These are phyloP conservation scores for Pythium phragmitis DNA, from an alignment of 352 stramenopile genomes.

Conservation along the genomic window DNA sequence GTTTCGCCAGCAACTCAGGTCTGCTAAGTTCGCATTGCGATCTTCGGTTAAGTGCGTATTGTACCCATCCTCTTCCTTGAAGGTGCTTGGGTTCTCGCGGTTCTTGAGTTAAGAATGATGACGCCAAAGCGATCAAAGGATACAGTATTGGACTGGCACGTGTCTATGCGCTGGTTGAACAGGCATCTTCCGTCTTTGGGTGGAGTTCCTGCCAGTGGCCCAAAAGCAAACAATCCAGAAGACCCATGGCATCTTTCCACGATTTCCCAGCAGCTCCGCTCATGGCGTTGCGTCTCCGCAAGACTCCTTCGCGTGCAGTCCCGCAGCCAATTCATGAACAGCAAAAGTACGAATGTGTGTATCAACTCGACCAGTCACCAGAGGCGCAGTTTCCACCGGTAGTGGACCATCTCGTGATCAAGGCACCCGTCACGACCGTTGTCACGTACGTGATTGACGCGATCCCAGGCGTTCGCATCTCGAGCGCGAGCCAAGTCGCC, in stretches of 20 bases:
- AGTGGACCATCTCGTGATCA: slow-evolving; percentile 14
- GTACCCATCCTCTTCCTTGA: slow-evolving; percentile 1
- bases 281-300: slow-evolving; percentile 10
- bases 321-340: not conserved
- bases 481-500: not conserved
- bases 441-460: slow-evolving; percentile 3
- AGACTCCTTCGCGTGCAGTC: not conserved
- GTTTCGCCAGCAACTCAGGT: not conserved
- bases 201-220: no score
- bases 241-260: not conserved
- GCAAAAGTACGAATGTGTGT: slow-evolving; percentile 1
- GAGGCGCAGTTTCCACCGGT: not conserved
- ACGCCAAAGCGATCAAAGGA: no score
- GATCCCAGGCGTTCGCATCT: slow-evolving; percentile 3
- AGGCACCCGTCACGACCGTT: not conserved
- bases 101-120: no score
- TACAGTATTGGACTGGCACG: not conserved
- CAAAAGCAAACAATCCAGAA: not conserved
- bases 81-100: not conserved
- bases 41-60: slow-evolving; percentile 8
- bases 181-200: not conserved
- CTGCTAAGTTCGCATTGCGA: not conserved
- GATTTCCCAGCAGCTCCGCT: not conserved
- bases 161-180: slow-evolving; percentile 2
- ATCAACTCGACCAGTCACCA: not conserved